Percentiles rank a stretch among this genome's conserved stretches.
phyloP scores from a whole-genome alignment of 2,329 filamentous ascomycete genomes.

The Teratosphaeria nubilosa region DNA sequence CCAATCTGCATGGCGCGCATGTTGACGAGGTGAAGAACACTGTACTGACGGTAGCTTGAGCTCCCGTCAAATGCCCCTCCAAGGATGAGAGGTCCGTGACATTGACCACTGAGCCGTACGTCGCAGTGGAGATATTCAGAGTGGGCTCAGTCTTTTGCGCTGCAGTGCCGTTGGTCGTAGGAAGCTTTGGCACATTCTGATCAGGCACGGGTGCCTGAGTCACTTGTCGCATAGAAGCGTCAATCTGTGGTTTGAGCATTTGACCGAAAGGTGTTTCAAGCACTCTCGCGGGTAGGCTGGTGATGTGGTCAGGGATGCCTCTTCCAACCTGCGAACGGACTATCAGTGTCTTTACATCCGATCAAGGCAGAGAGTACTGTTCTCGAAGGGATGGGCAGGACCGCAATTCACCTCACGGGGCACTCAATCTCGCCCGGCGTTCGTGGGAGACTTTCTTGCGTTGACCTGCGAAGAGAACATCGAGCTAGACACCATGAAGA shows the following conservation, averaged over 20 bases:
- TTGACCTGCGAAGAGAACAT: too few species aligned
- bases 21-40: conserved; percentile 89
- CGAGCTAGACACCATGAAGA: background rate
- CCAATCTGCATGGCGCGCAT: conserved; percentile 71
- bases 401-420: too few species aligned
- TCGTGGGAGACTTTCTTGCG: too few species aligned
- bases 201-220: conserved; percentile 47
- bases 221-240: conserved; percentile 51
- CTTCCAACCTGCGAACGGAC: conserved; percentile 50
- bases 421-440: too few species aligned
- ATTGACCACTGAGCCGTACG: conserved; percentile 48
- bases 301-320: conserved; percentile 80
- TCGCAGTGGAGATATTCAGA: background rate
- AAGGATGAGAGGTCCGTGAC: conserved; percentile 51
- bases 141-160: background rate
- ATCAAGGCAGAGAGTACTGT: background rate
- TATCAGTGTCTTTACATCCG: background rate
- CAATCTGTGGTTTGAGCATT: conserved; percentile 72
- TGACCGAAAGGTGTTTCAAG: conserved; percentile 78
- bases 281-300: conserved; percentile 73
- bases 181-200: conserved; percentile 15
- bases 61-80: conserved; percentile 48
- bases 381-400: background rate
- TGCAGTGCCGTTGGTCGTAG: conserved; percentile 2
- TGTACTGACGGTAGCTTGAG: conserved; percentile 59